Conservation (phyloP, 2,329 filamentous ascomycete species). For the Hypomyces perniciosus region DNA sequence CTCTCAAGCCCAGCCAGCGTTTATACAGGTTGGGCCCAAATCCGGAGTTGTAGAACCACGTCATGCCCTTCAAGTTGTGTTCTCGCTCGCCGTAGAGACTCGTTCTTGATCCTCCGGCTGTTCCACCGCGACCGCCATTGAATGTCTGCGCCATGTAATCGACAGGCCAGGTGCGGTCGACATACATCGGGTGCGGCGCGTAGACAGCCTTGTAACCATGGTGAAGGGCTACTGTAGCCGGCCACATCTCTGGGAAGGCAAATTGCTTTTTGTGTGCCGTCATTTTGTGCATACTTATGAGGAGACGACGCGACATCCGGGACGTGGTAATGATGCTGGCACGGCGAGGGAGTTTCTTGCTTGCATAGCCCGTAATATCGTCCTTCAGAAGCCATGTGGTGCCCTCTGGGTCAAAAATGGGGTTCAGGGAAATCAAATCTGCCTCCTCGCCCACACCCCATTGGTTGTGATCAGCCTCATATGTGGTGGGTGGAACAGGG, state of each 20-base stretch:
- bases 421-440: constrained; percentile 86
- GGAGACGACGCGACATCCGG: constrained; percentile 71
- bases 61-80: constrained; percentile 80
- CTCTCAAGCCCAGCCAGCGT: constrained; percentile 77
- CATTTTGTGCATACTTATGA: constrained; percentile 85
- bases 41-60: constrained; percentile 86
- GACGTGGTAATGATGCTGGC: constrained; percentile 85
- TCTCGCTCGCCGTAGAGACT: constrained; percentile 78
- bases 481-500: constrained; percentile 59
- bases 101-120: constrained; percentile 65
- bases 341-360: constrained; percentile 59
- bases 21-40: constrained; percentile 78
- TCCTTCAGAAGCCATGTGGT: constrained; percentile 79
- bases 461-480: constrained; percentile 72
- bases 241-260: constrained; percentile 97
- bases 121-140: constrained; percentile 72
- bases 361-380: constrained; percentile 79
- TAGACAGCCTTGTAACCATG: constrained; percentile 92
- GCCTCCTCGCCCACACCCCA: constrained; percentile 92
- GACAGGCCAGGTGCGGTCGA: constrained; percentile 80
- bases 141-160: constrained; percentile 71
- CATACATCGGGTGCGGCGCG: constrained; percentile 80
- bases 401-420: constrained; percentile 82
- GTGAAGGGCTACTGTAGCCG: constrained; percentile 77
- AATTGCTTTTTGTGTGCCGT: constrained; percentile 79